Percentiles rank a stretch among this genome's conserved stretches.
Evolutionary conservation across 2,329 filamentous ascomycete species (phyloP).

Genomic region (Fusarium sp.): DNA sequence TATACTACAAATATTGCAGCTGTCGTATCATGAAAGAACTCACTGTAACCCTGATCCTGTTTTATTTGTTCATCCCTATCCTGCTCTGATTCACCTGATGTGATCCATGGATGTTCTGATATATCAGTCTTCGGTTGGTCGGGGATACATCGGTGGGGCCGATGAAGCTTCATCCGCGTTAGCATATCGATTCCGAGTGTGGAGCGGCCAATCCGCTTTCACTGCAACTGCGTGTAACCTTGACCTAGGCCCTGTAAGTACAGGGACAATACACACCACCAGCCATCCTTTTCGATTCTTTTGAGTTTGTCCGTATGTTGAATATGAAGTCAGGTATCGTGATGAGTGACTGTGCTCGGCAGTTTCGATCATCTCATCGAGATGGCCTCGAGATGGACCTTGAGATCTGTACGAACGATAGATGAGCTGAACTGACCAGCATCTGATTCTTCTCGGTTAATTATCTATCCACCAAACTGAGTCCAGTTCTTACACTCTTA

Average conservation of each 20-base stretch:
- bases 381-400: not conserved
- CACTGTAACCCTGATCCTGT: conserved; percentile 2
- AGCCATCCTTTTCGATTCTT: not conserved
- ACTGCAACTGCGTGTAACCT: conserved; percentile 38
- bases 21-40: not conserved
- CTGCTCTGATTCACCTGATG: conserved; percentile 36
- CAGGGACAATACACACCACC: conserved; percentile 35
- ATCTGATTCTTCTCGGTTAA: not conserved
- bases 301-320: not conserved
- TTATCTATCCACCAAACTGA: not conserved
- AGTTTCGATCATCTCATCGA: not conserved
- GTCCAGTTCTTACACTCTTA: not conserved
- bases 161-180: conserved; percentile 39
- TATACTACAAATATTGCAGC: not conserved
- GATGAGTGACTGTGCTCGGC: not conserved
- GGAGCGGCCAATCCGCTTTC: conserved; percentile 44
- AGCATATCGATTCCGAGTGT: conserved; percentile 31
- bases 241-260: conserved; percentile 38
- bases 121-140: conserved; percentile 35
- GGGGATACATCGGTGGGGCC: conserved; percentile 31
- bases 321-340: not conserved
- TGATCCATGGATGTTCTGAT: conserved; percentile 39
- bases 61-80: conserved; percentile 8
- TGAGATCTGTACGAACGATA: not conserved
- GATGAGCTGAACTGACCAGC: not conserved